Percentiles rank a stretch among this genome's conserved stretches.
These are phyloP conservation scores for Eucalyptus virginea DNA, from an alignment of 345 rosid species.

Conservation along the genomic window DNA sequence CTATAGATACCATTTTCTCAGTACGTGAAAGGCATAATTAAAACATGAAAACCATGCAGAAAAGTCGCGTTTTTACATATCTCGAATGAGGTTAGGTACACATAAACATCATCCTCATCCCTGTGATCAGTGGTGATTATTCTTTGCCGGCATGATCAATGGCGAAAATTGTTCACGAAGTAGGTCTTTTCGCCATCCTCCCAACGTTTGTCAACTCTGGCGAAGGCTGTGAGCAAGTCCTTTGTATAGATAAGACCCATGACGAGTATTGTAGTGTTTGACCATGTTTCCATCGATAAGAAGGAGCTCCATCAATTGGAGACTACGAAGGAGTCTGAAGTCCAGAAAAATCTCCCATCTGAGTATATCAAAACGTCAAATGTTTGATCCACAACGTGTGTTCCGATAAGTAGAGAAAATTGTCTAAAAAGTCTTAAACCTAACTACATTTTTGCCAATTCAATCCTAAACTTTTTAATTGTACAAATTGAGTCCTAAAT, in stretches of 20 bases:
- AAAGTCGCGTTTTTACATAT: neutral
- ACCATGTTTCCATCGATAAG: neutral
- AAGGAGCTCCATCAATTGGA: neutral
- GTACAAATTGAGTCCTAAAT: no score
- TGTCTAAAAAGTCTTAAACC: no score
- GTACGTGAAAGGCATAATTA: neutral
- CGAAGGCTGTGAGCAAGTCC: neutral
- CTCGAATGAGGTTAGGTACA: neutral
- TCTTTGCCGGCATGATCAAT: neutral
- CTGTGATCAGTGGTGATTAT: neutral
- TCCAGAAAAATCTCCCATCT: neutral
- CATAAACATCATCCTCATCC: neutral
- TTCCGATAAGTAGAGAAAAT: neutral
- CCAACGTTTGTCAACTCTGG: neutral
- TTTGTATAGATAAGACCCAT: neutral
- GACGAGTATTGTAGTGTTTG: neutral
- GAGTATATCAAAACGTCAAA: neutral
- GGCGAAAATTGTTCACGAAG: neutral
- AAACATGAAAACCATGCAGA: neutral
- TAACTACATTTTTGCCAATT: no score
- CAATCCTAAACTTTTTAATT: rapidly evolving
- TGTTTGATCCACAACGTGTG: neutral
- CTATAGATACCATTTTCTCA: neutral
- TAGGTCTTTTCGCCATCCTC: neutral
- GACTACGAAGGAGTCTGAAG: neutral